These are phyloP conservation scores for Closterium sp. DNA, from an alignment of 139 green algal species.

Conservation along the genomic window DNA sequence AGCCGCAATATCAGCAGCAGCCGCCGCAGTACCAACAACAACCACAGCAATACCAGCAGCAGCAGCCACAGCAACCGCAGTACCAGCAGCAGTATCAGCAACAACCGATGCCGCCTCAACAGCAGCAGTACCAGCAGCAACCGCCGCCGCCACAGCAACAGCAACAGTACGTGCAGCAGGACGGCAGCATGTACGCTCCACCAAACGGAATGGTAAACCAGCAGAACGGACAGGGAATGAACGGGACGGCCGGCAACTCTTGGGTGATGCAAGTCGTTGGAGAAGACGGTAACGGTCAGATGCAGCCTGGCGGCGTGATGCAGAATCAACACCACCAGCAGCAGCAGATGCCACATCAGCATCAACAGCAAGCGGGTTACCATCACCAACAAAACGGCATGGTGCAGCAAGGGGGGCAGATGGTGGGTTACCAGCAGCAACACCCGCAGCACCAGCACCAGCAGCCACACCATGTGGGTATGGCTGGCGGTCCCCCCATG, in stretches of 20 bases:
- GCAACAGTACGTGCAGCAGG: background rate
- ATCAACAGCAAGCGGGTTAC: background rate
- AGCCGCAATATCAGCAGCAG: conserved; percentile 2
- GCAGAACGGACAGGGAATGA: background rate
- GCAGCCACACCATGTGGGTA: background rate
- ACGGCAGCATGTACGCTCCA: background rate
- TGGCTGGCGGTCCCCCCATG: background rate
- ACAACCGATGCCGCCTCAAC: background rate
- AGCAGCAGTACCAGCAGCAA: conserved; percentile 9
- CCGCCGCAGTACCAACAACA: background rate
- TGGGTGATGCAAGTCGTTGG: background rate
- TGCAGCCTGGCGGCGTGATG: background rate
- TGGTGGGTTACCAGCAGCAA: background rate
- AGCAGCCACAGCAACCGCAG: background rate
- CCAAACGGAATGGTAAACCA: background rate
- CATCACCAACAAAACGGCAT: background rate
- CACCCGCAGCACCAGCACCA: background rate
- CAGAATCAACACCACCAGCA: background rate
- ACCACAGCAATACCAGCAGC: background rate
- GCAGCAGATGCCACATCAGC: background rate
- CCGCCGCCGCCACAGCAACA: background rate
- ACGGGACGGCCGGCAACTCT: background rate
- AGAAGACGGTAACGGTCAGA: background rate
- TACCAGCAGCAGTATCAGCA: background rate
- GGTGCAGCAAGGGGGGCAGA: background rate